Evolutionary conservation across 331 rosid genomes (phyloP).

Genomic region (Acacia concinna): DNA sequence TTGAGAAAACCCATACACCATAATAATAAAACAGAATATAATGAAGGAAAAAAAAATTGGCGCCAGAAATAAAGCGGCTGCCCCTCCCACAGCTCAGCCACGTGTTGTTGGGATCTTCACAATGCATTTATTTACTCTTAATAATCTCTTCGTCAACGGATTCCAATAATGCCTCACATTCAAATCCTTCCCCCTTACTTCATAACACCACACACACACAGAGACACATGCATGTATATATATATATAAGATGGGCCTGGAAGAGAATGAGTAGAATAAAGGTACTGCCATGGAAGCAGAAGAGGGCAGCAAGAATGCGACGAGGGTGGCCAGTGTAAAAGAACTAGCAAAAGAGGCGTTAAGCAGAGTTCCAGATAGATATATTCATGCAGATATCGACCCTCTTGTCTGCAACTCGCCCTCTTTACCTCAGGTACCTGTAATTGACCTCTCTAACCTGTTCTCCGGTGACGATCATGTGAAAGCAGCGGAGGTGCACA

Average conservation of each 20-base stretch:
- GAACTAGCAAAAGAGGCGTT: neutral
- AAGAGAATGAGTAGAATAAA: neutral
- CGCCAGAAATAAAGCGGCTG: neutral
- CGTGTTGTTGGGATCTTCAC: neutral
- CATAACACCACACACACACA: neutral
- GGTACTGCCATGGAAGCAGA: neutral
- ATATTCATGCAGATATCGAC: neutral
- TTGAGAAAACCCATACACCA: too few relatives aligned
- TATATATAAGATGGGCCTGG: neutral
- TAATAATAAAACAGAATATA: too few relatives aligned
- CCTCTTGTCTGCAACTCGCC: neutral
- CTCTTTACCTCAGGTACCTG: neutral
- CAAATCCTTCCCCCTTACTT: neutral
- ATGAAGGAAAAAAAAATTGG: neutral
- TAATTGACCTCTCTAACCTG: neutral
- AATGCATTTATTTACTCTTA: neutral
- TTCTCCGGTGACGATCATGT: neutral
- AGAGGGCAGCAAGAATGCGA: neutral
- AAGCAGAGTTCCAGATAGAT: neutral
- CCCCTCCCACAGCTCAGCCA: neutral
- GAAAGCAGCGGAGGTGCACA: neutral
- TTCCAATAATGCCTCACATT: neutral
- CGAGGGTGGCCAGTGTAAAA: neutral
- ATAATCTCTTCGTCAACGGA: neutral
- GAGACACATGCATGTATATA: neutral